phyloP scores from a whole-genome alignment of 176 grass and related monocot genomes.

The Oryza meyeriana region DNA sequence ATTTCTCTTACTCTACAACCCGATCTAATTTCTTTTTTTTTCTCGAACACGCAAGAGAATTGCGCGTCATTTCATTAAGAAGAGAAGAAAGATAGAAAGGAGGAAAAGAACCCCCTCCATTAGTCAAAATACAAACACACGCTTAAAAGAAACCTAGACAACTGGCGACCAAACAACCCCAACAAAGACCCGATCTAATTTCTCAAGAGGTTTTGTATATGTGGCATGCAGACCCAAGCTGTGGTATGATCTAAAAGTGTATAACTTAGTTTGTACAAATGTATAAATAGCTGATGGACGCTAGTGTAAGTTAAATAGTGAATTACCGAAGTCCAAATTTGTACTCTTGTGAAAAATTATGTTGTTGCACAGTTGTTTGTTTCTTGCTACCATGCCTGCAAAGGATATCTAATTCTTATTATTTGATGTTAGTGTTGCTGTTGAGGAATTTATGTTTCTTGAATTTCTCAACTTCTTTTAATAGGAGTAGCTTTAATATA shows the following conservation, averaged over 20 bases:
- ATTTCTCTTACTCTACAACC: too few relatives aligned
- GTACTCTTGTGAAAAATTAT: background rate
- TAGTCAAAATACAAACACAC: too few relatives aligned
- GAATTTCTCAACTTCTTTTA: slow-evolving; percentile 20
- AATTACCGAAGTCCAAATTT: background rate
- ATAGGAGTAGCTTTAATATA: slow-evolving; percentile 15
- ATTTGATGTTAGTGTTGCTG: background rate
- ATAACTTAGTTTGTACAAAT: background rate
- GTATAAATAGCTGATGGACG: background rate
- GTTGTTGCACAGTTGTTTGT: background rate
- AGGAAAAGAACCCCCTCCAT: too few relatives aligned
- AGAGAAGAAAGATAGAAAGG: too few relatives aligned
- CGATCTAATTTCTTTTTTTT: too few relatives aligned
- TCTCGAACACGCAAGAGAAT: too few relatives aligned
- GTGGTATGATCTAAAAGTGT: background rate
- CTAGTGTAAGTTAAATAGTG: slow-evolving; percentile 5
- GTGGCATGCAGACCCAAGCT: background rate
- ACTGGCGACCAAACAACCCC: too few relatives aligned
- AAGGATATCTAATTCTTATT: slow-evolving; percentile 8
- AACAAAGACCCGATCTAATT: too few relatives aligned
- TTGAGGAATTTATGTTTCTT: slow-evolving; percentile 11
- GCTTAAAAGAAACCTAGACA: too few relatives aligned
- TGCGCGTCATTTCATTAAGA: too few relatives aligned
- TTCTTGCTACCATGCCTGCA: slow-evolving; percentile 13
- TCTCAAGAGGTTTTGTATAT: background rate